Conservation (phyloP, 768 basidiomycete genomes). For the Boletus eberwhitei region DNA sequence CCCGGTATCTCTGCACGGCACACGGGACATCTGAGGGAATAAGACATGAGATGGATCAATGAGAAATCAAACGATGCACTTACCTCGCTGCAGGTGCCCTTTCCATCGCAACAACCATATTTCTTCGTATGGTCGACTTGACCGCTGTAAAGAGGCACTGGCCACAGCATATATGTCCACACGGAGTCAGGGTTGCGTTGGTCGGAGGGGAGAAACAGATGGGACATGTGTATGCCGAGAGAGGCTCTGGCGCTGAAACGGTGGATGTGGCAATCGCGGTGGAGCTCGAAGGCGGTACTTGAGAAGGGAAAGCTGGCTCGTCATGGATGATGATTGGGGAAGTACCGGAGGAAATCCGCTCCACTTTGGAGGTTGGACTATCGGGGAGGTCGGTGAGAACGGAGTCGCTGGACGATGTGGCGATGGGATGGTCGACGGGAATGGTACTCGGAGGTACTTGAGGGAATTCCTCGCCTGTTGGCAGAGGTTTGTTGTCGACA, state of each 20-base stretch:
- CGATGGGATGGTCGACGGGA: neutral
- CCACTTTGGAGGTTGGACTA: neutral
- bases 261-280: neutral
- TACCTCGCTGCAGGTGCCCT: slow-evolving; percentile 39
- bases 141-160: slow-evolving; percentile 72
- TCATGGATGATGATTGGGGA: neutral
- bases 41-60: neutral
- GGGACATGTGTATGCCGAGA: slow-evolving; percentile 71
- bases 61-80: slow-evolving; percentile 4
- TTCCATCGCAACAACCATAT: slow-evolving; percentile 32
- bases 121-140: slow-evolving; percentile 56
- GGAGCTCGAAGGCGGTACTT: neutral
- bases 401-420: neutral
- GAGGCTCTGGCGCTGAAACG: slow-evolving; percentile 23
- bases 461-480: neutral
- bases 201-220: slow-evolving; percentile 76
- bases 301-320: neutral
- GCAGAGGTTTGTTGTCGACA: neutral
- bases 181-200: slow-evolving; percentile 74
- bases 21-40: slow-evolving; percentile 54
- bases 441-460: neutral
- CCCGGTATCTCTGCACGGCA: slow-evolving; percentile 63
- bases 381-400: slow-evolving; percentile 4
- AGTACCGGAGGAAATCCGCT: neutral
- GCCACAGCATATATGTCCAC: slow-evolving; percentile 78